Base-by-base conservation (phyloP, 2,329 filamentous ascomycete genomes). In the Tricladium varicosporioides region DNA sequence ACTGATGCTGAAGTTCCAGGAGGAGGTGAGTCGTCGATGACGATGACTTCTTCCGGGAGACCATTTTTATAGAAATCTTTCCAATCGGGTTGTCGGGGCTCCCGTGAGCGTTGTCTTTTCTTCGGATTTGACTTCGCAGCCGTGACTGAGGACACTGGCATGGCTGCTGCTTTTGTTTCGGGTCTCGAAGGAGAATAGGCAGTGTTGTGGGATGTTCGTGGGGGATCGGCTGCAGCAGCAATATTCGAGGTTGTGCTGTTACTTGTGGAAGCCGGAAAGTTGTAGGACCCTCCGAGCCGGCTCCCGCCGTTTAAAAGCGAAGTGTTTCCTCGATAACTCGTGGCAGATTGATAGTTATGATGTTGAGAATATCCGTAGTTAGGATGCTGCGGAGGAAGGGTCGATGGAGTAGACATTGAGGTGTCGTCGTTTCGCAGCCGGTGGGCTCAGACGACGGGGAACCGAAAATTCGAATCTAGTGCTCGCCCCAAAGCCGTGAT, bases 21-120 rank as follows among this genome's bases (percentile, higher is more conserved):
- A 10, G 75, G 73, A 51, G 88, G 88, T 4, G 84, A 85, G 71
- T 92, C 87, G 64, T 79, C 80, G 63, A 94, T 94, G 67, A 93
- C 85, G 69, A 94, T 93, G 69, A 94, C 85, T 75, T 94, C 90
- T 70, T 91, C 88, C 19, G 90, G 90, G 22, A 92, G 76, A 3
- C 90, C 90, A 72, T 93, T 92, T 70, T 87, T 88, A 73, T 92
- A 93, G 70, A 92, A 94, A 62, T 81, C 84, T 57, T 82, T 79
- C 90, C 90, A 94, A 73, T 94, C 86, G 50, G 89, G 88, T 63
- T 85, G 80, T 71, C 80, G 81, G 70, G 69, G 72, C 58, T 69
- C 67, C 63, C 70, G 63, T 65, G 69, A 65, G 63, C 70, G 67
- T 62, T 64, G 73, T 71, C 65, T 70, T 69, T 63, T 75, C 67